phyloP scores from a whole-genome alignment of 805 yeast genomes.

The Candida coquimbonensis region DNA sequence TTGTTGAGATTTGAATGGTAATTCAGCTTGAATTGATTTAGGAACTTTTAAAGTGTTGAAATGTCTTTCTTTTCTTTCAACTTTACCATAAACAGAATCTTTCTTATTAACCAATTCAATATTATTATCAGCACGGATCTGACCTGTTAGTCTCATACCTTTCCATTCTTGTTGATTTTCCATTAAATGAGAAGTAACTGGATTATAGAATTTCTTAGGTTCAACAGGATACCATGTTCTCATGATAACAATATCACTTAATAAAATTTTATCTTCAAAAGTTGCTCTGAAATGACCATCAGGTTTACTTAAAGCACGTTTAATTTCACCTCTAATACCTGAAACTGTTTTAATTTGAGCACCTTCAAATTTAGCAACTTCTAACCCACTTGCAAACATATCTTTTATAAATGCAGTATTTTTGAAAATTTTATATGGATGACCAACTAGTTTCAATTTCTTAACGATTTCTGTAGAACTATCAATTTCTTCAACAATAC shows the following conservation, averaged over 20 bases:
- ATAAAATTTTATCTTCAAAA: conserved; percentile 87
- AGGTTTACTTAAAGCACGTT: conserved; percentile 87
- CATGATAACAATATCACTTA: conserved; percentile 84
- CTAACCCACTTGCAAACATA: conserved; percentile 88
- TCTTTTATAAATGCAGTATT: conserved; percentile 97
- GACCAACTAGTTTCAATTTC: conserved; percentile 90
- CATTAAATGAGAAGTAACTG: conserved; percentile 84
- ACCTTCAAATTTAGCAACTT: conserved; percentile 97
- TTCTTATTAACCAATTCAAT: conserved; percentile 54
- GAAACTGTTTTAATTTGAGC: conserved; percentile 95
- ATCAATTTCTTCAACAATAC: conserved; percentile 90
- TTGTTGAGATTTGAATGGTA: conserved; percentile 85
- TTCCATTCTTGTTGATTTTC: conserved; percentile 80
- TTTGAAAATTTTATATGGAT: conserved; percentile 87
- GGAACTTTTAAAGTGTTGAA: conserved; percentile 90
- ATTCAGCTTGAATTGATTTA: conserved; percentile 58
- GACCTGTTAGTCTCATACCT: conserved; percentile 95
- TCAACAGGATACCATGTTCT: conserved; percentile 97
- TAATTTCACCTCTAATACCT: conserved; percentile 96
- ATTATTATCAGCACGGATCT: conserved; percentile 71
- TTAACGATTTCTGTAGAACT: conserved; percentile 86
- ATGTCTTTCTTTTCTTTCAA: conserved; percentile 77
- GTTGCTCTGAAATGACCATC: conserved; percentile 96
- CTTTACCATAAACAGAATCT: conserved; percentile 52
- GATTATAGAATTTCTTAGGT: conserved; percentile 87